Evolutionary conservation across 768 basidiomycete genomes (phyloP).

Genomic region (Hortiboletus flavorubellus): DNA sequence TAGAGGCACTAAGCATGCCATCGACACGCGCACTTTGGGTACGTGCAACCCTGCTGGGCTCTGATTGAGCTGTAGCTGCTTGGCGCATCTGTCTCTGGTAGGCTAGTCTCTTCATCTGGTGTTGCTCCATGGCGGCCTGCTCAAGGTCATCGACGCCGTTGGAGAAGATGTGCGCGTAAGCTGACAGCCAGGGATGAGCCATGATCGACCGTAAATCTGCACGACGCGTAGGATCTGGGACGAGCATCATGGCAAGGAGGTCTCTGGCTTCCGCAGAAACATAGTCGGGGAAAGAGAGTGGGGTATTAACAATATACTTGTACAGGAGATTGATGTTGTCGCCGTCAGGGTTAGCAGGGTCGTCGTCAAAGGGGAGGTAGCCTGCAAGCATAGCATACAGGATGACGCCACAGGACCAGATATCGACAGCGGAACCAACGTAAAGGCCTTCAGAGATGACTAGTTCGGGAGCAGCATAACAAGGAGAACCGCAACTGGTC

Average conservation of each 20-base stretch:
- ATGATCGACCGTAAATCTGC: conserved; percentile 77
- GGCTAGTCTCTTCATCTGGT: conserved; percentile 76
- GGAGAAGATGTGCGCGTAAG: conserved; percentile 50
- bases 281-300: conserved; percentile 96
- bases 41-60: conserved; percentile 36
- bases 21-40: conserved; percentile 58
- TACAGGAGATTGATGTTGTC: conserved; percentile 99
- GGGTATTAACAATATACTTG: conserved; percentile 98
- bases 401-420: conserved; percentile 96
- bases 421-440: conserved; percentile 96
- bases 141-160: conserved; percentile 78
- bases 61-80: conserved; percentile 35
- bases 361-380: conserved; percentile 99
- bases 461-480: conserved; percentile 97
- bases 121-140: conserved; percentile 74
- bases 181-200: conserved; percentile 81
- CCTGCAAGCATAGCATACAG: conserved; percentile 96
- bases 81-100: conserved; percentile 80
- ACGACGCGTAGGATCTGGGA: conserved; percentile 82
- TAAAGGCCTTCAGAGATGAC: conserved; percentile 97
- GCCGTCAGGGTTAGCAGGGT: conserved; percentile 96
- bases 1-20: conserved; percentile 33
- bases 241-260: conserved; percentile 87
- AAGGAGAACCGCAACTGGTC: conserved; percentile 94
- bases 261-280: conserved; percentile 81